Evolutionary conservation across 305 asterid genomes (phyloP).

Genomic region (Ilex paraguariensis): DNA sequence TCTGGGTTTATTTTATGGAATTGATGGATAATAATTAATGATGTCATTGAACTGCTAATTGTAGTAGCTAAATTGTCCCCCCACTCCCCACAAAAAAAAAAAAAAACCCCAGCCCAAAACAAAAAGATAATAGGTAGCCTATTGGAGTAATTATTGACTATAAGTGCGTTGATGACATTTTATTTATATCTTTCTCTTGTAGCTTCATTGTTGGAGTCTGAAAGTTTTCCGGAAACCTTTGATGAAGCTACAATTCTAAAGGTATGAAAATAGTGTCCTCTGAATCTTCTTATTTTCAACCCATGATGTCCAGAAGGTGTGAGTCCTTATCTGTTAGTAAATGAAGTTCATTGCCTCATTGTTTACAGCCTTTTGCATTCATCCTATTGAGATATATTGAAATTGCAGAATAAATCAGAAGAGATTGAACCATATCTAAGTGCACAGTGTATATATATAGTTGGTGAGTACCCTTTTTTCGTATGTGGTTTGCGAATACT

Average conservation of each 20-base stretch:
- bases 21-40: too few species aligned
- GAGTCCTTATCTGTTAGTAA: not conserved
- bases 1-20: too few species aligned
- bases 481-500: not conserved
- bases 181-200: conserved; percentile 16
- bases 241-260: conserved; percentile 48
- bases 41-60: too few species aligned
- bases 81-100: too few species aligned
- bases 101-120: not conserved
- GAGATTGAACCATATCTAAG: conserved; percentile 58
- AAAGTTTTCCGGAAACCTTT: conserved; percentile 25
- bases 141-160: too few species aligned
- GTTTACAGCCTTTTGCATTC: conserved; percentile 17
- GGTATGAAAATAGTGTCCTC: conserved; percentile 31
- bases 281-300: conserved; percentile 1
- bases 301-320: not conserved
- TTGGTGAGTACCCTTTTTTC: conserved; percentile 52
- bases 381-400: not conserved
- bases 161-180: not conserved
- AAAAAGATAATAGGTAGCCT: not conserved
- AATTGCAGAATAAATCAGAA: conserved; percentile 66
- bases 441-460: conserved; percentile 79
- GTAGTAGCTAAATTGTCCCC: too few species aligned
- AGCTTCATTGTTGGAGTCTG: conserved; percentile 53
- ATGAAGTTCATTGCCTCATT: conserved; percentile 13